A percentile compares a stretch with the other conserved stretches of the same genome.
Evolutionary conservation across 257 asterid genomes (phyloP).

Genomic region (Misopates orontium): DNA sequence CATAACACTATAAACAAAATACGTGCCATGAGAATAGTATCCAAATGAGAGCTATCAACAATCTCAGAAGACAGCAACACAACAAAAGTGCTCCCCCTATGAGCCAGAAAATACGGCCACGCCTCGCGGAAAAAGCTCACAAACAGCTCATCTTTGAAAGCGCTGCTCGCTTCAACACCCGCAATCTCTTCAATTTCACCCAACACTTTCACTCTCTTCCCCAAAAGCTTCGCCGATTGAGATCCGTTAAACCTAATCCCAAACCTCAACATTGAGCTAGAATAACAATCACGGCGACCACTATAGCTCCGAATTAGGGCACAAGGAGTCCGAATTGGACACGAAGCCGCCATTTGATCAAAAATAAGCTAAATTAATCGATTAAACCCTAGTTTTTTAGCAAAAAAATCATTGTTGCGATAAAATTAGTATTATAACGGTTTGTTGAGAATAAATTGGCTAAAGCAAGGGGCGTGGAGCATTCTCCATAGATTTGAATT

Average conservation of each 20-base stretch:
- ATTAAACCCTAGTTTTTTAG: neutral
- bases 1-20: neutral
- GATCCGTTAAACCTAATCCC: conserved; percentile 23
- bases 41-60: conserved; percentile 73
- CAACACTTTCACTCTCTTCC: conserved; percentile 35
- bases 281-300: conserved; percentile 8
- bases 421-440: too few species aligned
- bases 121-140: conserved; percentile 84
- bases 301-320: conserved; percentile 35
- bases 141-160: conserved; percentile 70
- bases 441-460: neutral
- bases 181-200: conserved; percentile 42
- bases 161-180: conserved; percentile 38
- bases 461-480: neutral
- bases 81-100: conserved; percentile 93
- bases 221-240: conserved; percentile 22
- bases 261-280: conserved; percentile 25
- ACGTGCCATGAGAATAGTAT: conserved; percentile 78
- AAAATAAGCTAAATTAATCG: neutral
- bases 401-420: too few species aligned
- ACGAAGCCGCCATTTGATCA: conserved; percentile 48
- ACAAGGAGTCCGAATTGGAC: conserved; percentile 28
- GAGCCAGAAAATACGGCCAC: conserved; percentile 90
- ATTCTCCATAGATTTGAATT: neutral
- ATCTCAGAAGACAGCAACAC: conserved; percentile 81